phyloP scores from a whole-genome alignment of 192 early-diverging fungal genomes.

The Umbelopsis isabellina region DNA sequence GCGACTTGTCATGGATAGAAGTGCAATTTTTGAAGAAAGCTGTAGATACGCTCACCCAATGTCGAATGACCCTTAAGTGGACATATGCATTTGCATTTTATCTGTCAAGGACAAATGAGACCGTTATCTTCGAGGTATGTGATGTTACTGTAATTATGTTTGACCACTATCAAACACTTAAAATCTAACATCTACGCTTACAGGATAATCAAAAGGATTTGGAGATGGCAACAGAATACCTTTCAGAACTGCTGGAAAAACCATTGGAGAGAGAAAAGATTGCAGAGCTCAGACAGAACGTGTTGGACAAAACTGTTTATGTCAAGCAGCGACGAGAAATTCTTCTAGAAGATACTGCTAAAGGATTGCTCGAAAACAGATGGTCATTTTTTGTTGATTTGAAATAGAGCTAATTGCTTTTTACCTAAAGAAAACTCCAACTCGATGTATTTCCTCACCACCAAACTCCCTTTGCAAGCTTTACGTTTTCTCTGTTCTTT shows the following conservation, averaged over 20 bases:
- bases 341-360: conserved; percentile 87
- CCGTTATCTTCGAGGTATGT: conserved; percentile 81
- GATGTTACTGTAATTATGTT: background rate
- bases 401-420: conserved; percentile 26
- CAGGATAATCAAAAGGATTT: conserved; percentile 94
- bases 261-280: conserved; percentile 77
- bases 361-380: conserved; percentile 79
- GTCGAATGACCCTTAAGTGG: conserved; percentile 96
- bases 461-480: too few relatives aligned
- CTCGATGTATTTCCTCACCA: background rate
- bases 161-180: too few relatives aligned
- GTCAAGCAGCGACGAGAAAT: conserved; percentile 88
- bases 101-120: conserved; percentile 82
- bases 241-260: conserved; percentile 91
- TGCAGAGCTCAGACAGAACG: conserved; percentile 78
- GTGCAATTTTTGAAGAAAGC: conserved; percentile 96
- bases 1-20: conserved; percentile 96
- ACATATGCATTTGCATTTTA: conserved; percentile 98
- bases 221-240: conserved; percentile 96
- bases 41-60: conserved; percentile 85
- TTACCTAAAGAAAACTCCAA: background rate
- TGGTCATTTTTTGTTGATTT: conserved; percentile 74
- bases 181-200: background rate
- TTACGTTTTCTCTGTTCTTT: too few relatives aligned
- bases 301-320: conserved; percentile 94